Conservation (phyloP, 495 filamentous ascomycete species). For the Podospora appendiculata region DNA sequence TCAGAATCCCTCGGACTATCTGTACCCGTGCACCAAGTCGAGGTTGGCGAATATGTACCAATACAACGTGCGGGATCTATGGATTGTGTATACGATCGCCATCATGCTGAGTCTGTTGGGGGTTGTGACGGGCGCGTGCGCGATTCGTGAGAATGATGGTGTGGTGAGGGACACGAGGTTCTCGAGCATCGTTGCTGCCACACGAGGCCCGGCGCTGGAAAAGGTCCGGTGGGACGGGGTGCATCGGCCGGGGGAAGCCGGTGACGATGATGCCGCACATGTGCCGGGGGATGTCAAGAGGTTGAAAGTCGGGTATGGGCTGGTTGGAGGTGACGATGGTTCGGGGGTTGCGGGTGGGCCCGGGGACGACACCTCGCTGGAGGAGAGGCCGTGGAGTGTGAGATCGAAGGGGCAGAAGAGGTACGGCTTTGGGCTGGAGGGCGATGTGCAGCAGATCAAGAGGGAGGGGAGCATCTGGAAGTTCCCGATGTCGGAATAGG, state of each 20-base stretch:
- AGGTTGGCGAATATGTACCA: conserved; percentile 21
- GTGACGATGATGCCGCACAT: conserved; percentile 1
- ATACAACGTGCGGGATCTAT: conserved; percentile 26
- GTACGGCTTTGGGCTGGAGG: conserved; percentile 30
- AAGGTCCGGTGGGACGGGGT: conserved; percentile 15
- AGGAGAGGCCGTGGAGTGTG: not conserved
- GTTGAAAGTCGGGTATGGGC: conserved; percentile 24
- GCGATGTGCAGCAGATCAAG: conserved; percentile 21
- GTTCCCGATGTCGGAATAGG: no score
- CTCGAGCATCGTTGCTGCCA: conserved; percentile 30
- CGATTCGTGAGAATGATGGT: conserved; percentile 24
- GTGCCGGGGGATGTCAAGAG: conserved; percentile 12
- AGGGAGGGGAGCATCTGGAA: not conserved
- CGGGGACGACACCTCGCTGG: not conserved
- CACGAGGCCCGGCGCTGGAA: conserved; percentile 26
- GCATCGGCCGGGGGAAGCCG: not conserved
- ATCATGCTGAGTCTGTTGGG: conserved; percentile 18
- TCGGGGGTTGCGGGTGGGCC: not conserved
- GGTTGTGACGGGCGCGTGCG: conserved; percentile 15
- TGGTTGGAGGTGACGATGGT: conserved; percentile 8
- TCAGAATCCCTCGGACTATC: not conserved
- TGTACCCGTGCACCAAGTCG: conserved; percentile 24
- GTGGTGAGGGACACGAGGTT: conserved; percentile 26
- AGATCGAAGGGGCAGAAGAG: conserved; percentile 6
- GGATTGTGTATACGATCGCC: conserved; percentile 29